Base-by-base conservation (phyloP, 2,329 filamentous ascomycete species). In the Exophiala sp. region DNA sequence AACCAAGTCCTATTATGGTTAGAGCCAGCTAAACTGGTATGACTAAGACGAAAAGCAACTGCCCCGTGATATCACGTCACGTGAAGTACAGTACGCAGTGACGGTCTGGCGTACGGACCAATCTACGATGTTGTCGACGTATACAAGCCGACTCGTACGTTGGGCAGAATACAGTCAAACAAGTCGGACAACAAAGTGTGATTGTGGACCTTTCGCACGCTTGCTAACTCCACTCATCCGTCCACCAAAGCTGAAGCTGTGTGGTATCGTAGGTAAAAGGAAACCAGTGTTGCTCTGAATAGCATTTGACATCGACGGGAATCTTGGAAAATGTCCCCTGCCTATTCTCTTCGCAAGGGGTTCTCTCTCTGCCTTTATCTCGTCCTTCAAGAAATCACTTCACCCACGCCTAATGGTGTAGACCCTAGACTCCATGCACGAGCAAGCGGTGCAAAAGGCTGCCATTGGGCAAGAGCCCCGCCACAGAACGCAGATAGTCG, bases 191-290 rank as follows among this genome's bases (percentile, higher is more conserved):
- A 47, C 47, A 48, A 52, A 50, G 37, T 57, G 50, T 54, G 50
- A 57, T 57, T 54, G 50, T 48, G 51, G 50, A 53, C 48, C 48
- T 39, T 53, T 44, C 52, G 44, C 51, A 52, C 54, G 54, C 54
- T 57, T 57, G 54, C 54, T 57, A 57, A 57, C 52, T 46, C 51
- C 54, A 45, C 51, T 54, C 46, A 57, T 54, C 54, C 44, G 48
- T 51, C 54, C 50, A 53, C 51, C 54, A 54, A 41, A 54, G 51
- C 51, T 54, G 52, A 55, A 52, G 48, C 57, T 58, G 56, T 54
- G 57, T 55, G 56, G 53, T 57, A 56, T 56, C 50, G 50, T 55
- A 54, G 50, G 53, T 50, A 56, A 51, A 58, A 52, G 40, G 48
- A 45, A 18, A 50, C 45, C 50, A 53, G 43, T 46, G 43, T 53